Evolutionary conservation across 2,329 filamentous ascomycete species (phyloP).

Genomic region (Aureobasidium melanogenum): DNA sequence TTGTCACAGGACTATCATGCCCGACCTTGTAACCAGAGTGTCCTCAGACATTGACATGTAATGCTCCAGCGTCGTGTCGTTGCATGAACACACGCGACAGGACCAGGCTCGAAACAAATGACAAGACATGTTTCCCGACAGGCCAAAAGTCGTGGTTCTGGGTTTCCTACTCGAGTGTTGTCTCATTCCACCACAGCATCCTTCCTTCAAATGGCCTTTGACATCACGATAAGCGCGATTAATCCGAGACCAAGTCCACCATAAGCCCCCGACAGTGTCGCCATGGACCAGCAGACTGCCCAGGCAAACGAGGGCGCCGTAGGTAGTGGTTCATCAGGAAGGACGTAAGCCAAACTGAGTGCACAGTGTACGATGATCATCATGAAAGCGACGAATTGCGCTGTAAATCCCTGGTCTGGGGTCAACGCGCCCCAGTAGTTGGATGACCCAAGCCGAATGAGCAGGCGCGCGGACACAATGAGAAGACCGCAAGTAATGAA

Average conservation of each 20-base stretch:
- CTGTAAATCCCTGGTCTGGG: neutral
- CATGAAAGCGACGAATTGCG: neutral
- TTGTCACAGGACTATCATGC: neutral
- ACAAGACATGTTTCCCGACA: neutral
- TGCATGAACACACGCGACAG: neutral
- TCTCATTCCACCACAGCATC: no score
- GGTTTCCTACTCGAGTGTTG: neutral
- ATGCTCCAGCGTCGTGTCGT: neutral
- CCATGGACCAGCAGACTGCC: neutral
- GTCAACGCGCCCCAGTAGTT: neutral
- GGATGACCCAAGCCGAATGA: neutral
- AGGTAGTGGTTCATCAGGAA: neutral
- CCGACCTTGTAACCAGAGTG: neutral
- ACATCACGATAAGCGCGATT: neutral
- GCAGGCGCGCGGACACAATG: neutral
- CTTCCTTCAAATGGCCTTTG: neutral
- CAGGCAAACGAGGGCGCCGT: neutral
- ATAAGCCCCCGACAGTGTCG: neutral
- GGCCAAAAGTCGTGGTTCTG: constrained; percentile 3
- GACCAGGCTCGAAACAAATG: neutral
- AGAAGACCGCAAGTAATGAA: neutral
- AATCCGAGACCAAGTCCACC: neutral
- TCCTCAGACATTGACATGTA: neutral
- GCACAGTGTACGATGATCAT: no score
- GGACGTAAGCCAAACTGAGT: neutral